A percentile compares a stretch with the other conserved stretches of the same genome.
These are phyloP conservation scores for Claviceps lovelessii DNA, from an alignment of 2,329 filamentous ascomycete species.

Conservation along the genomic window DNA sequence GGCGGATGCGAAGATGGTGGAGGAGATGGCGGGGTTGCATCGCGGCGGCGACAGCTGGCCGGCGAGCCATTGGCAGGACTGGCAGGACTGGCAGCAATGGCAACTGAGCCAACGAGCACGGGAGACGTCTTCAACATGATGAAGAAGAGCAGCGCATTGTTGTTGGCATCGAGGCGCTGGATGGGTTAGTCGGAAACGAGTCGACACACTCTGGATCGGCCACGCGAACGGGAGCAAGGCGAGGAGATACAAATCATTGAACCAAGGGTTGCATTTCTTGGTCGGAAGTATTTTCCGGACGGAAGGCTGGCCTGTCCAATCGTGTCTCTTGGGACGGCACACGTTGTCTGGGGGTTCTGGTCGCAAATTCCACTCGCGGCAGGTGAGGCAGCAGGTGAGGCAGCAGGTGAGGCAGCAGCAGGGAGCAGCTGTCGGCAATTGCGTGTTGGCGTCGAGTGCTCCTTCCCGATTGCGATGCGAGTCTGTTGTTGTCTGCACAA, in stretches of 20 bases:
- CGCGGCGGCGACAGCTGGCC: conserved; percentile 26
- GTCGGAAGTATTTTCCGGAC: too few species aligned
- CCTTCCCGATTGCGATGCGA: neutral
- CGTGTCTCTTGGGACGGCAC: neutral
- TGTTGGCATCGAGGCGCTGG: conserved; percentile 6
- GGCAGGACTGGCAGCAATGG: conserved; percentile 26
- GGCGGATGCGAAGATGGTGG: conserved; percentile 14
- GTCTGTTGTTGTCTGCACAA: too few species aligned
- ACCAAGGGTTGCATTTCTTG: neutral
- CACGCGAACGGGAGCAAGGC: neutral
- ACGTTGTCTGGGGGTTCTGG: neutral
- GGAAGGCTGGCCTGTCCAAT: neutral
- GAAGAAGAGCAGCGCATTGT: conserved; percentile 34
- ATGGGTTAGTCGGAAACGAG: neutral
- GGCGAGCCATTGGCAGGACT: conserved; percentile 31
- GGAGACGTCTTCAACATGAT: conserved; percentile 48
- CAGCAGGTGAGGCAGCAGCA: neutral
- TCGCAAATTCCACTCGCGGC: neutral
- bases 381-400: neutral
- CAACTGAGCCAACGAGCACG: conserved; percentile 29
- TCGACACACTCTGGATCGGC: neutral
- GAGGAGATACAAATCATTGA: conserved; percentile 3
- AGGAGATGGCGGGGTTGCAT: conserved; percentile 11
- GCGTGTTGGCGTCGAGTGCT: neutral
- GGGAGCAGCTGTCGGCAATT: neutral